Conservation (phyloP, 1,139 yeast species). For the Saccharomyces hybrid region DNA sequence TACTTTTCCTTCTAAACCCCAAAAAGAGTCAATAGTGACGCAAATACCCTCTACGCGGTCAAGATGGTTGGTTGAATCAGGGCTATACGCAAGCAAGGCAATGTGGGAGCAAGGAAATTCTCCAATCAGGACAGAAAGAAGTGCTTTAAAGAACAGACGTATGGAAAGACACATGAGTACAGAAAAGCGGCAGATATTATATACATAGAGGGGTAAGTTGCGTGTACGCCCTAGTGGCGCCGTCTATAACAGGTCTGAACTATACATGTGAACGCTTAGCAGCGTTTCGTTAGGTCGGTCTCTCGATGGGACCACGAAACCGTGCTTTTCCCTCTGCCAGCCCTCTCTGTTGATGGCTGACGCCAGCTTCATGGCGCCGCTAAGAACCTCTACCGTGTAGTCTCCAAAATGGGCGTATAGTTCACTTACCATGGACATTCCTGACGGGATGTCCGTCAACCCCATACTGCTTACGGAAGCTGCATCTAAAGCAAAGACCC, state of each 20-base stretch:
- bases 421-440: background rate
- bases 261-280: background rate
- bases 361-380: background rate
- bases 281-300: background rate
- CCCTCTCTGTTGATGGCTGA: background rate
- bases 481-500: background rate
- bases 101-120: background rate
- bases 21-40: too few relatives aligned
- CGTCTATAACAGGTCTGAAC: background rate
- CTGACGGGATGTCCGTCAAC: background rate
- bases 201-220: background rate
- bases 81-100: too few relatives aligned
- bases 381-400: background rate
- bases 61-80: too few relatives aligned
- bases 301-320: background rate
- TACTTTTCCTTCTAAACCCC: too few relatives aligned
- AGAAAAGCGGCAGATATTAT: background rate
- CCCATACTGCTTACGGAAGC: background rate
- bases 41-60: too few relatives aligned
- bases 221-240: background rate
- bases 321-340: background rate
- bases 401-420: background rate
- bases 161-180: background rate
- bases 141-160: background rate
- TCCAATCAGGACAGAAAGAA: background rate